These are phyloP conservation scores for Andrographis paniculata DNA, from an alignment of 305 asterid species.

Conservation along the genomic window DNA sequence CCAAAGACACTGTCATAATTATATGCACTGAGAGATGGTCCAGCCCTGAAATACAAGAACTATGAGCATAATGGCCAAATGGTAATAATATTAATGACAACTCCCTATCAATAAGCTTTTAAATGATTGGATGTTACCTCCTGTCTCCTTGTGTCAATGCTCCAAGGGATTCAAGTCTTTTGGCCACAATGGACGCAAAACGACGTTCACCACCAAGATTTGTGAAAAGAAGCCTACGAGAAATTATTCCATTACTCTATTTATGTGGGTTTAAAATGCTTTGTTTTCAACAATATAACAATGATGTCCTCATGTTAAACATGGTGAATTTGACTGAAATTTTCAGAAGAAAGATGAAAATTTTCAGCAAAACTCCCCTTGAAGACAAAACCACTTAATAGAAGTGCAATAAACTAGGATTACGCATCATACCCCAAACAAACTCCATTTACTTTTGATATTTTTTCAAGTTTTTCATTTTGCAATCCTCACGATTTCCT, in stretches of 20 bases:
- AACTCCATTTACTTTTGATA: too few species aligned
- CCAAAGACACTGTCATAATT: conserved; percentile 90
- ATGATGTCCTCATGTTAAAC: too few species aligned
- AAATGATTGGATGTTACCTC: conserved; percentile 39
- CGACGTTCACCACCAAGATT: conserved; percentile 99
- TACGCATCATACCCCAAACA: too few species aligned
- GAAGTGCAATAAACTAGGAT: too few species aligned
- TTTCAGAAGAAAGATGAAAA: too few species aligned
- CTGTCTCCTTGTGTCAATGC: conserved; percentile 99
- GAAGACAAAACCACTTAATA: too few species aligned
- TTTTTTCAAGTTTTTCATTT: too few species aligned
- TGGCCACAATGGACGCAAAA: conserved; percentile 96
- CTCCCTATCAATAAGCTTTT: conserved; percentile 7
- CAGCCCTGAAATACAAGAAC: conserved; percentile 67
- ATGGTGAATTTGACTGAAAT: too few species aligned
- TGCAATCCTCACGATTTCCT: too few species aligned
- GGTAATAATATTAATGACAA: not conserved
- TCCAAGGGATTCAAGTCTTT: conserved; percentile 95
- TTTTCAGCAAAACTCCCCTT: too few species aligned
- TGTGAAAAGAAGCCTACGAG: conserved; percentile 73
- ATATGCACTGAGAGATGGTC: conserved; percentile 90
- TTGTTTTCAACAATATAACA: too few species aligned
- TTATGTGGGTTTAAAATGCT: too few species aligned
- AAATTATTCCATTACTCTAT: not conserved
- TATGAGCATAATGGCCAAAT: conserved; percentile 17